A percentile compares a stretch with the other conserved stretches of the same genome.
phyloP scores from a whole-genome alignment of 352 stramenopile genomes.

The Phytophthora hybrid region DNA sequence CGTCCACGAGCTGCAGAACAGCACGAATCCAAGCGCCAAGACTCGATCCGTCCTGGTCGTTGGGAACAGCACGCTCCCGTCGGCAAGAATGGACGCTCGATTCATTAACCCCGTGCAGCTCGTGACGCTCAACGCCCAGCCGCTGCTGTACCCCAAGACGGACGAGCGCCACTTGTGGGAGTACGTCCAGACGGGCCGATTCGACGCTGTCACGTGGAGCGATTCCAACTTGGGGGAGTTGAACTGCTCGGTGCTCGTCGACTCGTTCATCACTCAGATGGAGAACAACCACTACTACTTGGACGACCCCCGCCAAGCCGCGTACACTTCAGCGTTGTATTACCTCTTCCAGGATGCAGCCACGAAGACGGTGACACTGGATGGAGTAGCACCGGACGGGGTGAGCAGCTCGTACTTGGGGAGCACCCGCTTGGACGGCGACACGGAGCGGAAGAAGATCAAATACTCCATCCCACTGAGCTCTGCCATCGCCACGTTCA shows the following conservation, averaged over 20 bases:
- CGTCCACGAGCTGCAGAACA: conserved; percentile 36
- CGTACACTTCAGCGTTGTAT: conserved; percentile 65
- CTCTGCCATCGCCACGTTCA: conserved; percentile 53
- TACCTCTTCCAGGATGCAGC: conserved; percentile 58
- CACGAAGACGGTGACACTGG: conserved; percentile 37
- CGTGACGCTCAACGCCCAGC: conserved; percentile 32
- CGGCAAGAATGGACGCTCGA: conserved; percentile 20
- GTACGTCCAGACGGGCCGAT: conserved; percentile 32
- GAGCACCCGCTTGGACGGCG: conserved; percentile 40
- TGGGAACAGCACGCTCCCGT: conserved; percentile 32
- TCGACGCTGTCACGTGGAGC: conserved; percentile 17
- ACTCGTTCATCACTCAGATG: conserved; percentile 58
- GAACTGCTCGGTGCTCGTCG: conserved; percentile 52
- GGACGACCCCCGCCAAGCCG: conserved; percentile 47
- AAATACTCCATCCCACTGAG: conserved; percentile 51
- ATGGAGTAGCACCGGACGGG: conserved; percentile 1
- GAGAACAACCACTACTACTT: conserved; percentile 57
- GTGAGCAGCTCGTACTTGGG: conserved; percentile 34
- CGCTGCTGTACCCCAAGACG: conserved; percentile 25
- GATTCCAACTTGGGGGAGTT: conserved; percentile 23
- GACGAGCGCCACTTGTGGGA: conserved; percentile 34
- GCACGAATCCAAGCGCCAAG: conserved; percentile 13
- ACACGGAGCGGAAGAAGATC: conserved; percentile 55
- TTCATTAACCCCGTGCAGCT: conserved; percentile 40
- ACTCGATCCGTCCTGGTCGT: conserved; percentile 30